Evolutionary conservation across 2,329 filamentous ascomycete genomes (phyloP), one percentile per base, ranked within the genome.

Genomic region (Coniella lustricola): DNA sequence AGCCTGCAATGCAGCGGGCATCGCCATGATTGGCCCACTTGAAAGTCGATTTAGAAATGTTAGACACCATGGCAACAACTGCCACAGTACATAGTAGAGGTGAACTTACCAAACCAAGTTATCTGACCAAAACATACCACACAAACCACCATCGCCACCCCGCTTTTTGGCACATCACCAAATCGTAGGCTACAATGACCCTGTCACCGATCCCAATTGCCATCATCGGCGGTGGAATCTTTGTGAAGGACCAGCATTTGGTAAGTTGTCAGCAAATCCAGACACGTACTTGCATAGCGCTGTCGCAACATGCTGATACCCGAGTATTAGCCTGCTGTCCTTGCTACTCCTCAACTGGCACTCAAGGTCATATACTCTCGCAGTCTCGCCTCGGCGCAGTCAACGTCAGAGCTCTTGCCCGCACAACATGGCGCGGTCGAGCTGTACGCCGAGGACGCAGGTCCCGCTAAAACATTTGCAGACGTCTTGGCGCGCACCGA

Each of bases 321-420:
- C n/a, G n/a, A n/a, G 7, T n/a, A 13, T n/a, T 22, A 54, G 52
- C 52, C 52, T 25, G 52, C 52, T 9, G 49, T 54, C 8, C 52
- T 54, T 12, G 52, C 45, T 31, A 49, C 52, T n/a, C 42, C 52
- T 7, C 49, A 57, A 20, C 64, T 84, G 5, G 62, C 64, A 12
- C 70, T 85, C 52, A 82, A 79, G 65, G 76, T 78, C 25, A 69
- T 83, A 52, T 85, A 80, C 62, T 82, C 79, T 3, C 76, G 80
- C 44, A 76, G 75, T 13, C 67, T 76, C 43, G 65, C 69, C 25
- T 81, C 79, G 1, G 79, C 79, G 8, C 55, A 73, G 54, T 62
- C 39, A 21, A 49, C 52, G 21, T 25, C 44, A 10, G 7, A 62
- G 7, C 65, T 67, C 17, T 58, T 70, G 20, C 61, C 60, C 39